These are phyloP conservation scores for Castanea mollissima DNA, from an alignment of 306 rosid species.

Conservation along the genomic window DNA sequence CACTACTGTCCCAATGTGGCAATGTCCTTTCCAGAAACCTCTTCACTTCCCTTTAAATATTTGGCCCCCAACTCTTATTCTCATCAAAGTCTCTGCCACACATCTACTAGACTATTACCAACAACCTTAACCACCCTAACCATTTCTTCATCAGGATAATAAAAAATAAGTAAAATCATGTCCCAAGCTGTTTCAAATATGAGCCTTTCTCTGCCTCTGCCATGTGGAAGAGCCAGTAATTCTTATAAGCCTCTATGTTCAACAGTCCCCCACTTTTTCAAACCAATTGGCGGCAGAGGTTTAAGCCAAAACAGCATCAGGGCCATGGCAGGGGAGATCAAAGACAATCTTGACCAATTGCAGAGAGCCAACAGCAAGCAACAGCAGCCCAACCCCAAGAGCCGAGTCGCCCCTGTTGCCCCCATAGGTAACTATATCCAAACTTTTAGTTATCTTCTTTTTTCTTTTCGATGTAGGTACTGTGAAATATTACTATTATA, in stretches of 20 bases:
- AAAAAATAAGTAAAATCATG: background rate
- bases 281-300: constrained; percentile 1
- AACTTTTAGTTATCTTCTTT: background rate
- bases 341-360: constrained; percentile 51
- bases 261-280: background rate
- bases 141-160: background rate
- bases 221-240: constrained; percentile 1
- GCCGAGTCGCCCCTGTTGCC: constrained; percentile 33
- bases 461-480: no score
- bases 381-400: constrained; percentile 39
- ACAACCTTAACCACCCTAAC: background rate
- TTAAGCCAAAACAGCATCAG: constrained; percentile 10
- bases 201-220: constrained; percentile 14
- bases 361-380: constrained; percentile 30
- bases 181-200: constrained; percentile 36
- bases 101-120: background rate
- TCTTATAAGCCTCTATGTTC: background rate
- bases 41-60: constrained; percentile 6
- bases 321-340: constrained; percentile 47
- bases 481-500: no score
- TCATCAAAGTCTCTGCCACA: background rate
- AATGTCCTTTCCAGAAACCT: constrained; percentile 19
- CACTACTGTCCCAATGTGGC: background rate
- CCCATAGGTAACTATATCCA: constrained; percentile 45
- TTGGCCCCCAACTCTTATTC: background rate